These are phyloP conservation scores for Colletotrichum sp. DNA, from an alignment of 2,329 filamentous ascomycete genomes.

Conservation along the genomic window DNA sequence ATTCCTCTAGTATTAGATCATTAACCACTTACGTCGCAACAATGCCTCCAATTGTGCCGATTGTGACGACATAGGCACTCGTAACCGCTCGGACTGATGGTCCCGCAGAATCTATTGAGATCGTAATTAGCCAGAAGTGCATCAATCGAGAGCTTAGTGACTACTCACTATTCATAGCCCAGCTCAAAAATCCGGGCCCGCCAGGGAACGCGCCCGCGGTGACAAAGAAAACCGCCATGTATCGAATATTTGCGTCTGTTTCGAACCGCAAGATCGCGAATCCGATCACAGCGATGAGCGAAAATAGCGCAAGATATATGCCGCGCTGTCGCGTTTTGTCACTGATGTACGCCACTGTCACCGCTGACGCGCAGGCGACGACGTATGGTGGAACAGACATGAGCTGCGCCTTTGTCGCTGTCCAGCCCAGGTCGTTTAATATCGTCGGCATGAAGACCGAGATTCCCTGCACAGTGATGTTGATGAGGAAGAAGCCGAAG, in stretches of 20 bases:
- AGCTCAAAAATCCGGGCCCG: conserved; percentile 62
- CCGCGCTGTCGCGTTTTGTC: conserved; percentile 43
- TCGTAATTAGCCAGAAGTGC: too few relatives aligned
- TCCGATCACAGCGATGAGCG: conserved; percentile 50
- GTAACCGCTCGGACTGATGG: conserved; percentile 62
- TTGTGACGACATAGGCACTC: conserved; percentile 57
- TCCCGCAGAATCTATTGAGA: conserved; percentile 59
- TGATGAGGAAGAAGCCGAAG: conserved; percentile 63
- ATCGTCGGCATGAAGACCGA: conserved; percentile 57
- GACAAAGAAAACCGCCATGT: conserved; percentile 60
- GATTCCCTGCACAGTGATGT: conserved; percentile 62
- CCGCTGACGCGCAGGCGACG: conserved; percentile 42
- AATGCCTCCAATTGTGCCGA: conserved; percentile 63
- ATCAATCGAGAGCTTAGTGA: too few relatives aligned
- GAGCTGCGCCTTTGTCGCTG: conserved; percentile 43
- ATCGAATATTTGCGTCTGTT: conserved; percentile 45
- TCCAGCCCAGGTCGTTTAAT: conserved; percentile 46
- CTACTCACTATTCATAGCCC: conserved; percentile 59
- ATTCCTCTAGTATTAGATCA: fast-evolving
- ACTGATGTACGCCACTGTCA: conserved; percentile 41
- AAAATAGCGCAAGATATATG: conserved; percentile 43
- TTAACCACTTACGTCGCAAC: conserved; percentile 52
- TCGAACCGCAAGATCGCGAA: conserved; percentile 58
- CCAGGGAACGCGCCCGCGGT: conserved; percentile 62
- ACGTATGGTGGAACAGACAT: conserved; percentile 51